Percentiles rank a stretch among this genome's conserved stretches.
These are phyloP conservation scores for Hyphopichia fennica DNA, from an alignment of 1,139 yeast genomes.

Conservation along the genomic window DNA sequence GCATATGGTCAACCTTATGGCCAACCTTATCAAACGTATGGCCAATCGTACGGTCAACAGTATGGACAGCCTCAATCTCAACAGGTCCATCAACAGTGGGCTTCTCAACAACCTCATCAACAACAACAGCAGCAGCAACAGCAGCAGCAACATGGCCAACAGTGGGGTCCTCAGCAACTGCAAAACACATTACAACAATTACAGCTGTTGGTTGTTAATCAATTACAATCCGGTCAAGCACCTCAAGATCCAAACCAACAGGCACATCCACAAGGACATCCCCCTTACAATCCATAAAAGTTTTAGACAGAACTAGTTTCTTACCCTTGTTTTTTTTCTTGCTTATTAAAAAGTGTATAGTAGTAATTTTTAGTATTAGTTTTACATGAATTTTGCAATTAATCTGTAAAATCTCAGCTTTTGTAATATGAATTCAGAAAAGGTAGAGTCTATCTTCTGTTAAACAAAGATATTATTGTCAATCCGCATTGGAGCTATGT, in stretches of 20 bases:
- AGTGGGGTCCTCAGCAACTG: slow-evolving; percentile 11
- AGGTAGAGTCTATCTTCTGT: no score
- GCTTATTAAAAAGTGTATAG: no score
- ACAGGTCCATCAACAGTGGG: slow-evolving; percentile 9
- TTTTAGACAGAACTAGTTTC: no score
- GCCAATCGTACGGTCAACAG: not conserved
- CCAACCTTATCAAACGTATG: not conserved
- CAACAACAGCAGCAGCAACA: no score
- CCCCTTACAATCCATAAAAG: slow-evolving; percentile 5
- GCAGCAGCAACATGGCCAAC: no score
- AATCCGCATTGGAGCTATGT: no score
- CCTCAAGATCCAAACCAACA: slow-evolving; percentile 4
- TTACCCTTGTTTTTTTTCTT: no score
- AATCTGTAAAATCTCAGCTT: no score
- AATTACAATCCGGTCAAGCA: slow-evolving; percentile 9
- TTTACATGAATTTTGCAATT: no score
- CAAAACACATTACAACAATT: slow-evolving; percentile 27
- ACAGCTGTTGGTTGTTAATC: slow-evolving; percentile 28
- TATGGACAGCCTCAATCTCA: slow-evolving; percentile 6
- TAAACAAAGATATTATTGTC: no score
- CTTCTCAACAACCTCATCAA: slow-evolving; percentile 3
- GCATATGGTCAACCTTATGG: not conserved
- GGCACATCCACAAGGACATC: slow-evolving; percentile 10
- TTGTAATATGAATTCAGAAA: no score
- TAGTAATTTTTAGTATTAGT: no score